Evolutionary conservation across 768 basidiomycete species (phyloP).

Genomic region (Mycena latifolia): DNA sequence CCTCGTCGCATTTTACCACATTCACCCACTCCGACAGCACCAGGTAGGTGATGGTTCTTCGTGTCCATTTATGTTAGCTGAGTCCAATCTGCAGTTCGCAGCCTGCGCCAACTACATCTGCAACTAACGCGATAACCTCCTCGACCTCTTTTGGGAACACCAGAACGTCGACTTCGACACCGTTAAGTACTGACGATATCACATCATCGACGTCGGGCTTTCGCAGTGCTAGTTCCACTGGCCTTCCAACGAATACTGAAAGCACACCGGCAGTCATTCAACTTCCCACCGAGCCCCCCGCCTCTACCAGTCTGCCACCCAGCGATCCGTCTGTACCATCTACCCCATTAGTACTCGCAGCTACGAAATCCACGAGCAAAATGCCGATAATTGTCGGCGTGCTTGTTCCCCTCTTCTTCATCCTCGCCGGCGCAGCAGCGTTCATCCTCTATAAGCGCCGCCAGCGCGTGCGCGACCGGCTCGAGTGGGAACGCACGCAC

Average conservation of each 20-base stretch:
- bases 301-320: neutral
- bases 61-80: too few species aligned
- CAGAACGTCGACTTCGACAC: neutral
- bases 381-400: conserved; percentile 25
- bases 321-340: neutral
- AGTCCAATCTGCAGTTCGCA: too few species aligned
- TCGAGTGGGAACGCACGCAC: conserved; percentile 35
- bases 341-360: neutral
- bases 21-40: too few species aligned
- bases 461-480: conserved; percentile 25
- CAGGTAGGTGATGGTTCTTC: too few species aligned
- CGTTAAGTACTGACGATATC: neutral
- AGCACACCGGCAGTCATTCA: neutral
- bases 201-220: too few species aligned
- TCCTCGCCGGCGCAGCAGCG: conserved; percentile 7
- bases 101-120: too few species aligned
- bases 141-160: neutral
- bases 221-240: neutral
- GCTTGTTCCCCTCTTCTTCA: conserved; percentile 7
- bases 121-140: too few species aligned
- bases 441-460: conserved; percentile 21
- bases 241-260: neutral
- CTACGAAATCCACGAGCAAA: conserved; percentile 3
- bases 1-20: too few species aligned
- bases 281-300: neutral